Evolutionary conservation across 2,329 filamentous ascomycete species (phyloP).

Genomic region (Arthrobotrys conoides): DNA sequence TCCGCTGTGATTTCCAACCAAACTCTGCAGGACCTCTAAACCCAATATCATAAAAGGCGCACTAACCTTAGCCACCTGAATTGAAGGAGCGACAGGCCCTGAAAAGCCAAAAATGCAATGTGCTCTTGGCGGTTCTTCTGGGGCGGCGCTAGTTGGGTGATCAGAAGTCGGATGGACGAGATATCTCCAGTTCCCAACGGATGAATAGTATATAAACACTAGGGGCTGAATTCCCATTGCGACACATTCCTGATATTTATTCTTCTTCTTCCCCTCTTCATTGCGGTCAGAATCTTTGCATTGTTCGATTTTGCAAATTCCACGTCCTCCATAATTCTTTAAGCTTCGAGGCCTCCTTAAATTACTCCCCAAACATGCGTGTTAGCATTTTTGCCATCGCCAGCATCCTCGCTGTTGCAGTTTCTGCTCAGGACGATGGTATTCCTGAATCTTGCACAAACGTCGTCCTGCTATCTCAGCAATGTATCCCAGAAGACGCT

Average conservation of each 20-base stretch:
- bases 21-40: conserved; percentile 9
- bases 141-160: not conserved
- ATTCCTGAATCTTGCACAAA: conserved; percentile 19
- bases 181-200: conserved; percentile 11
- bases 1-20: not conserved
- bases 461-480: not conserved
- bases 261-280: not conserved
- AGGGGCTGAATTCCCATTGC: conserved; percentile 9
- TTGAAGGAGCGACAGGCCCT: conserved; percentile 36
- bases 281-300: not conserved
- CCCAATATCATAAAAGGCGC: conserved; percentile 38
- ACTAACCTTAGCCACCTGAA: conserved; percentile 37
- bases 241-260: conserved; percentile 4
- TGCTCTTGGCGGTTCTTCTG: conserved; percentile 27
- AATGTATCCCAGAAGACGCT: conserved; percentile 18
- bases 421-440: conserved; percentile 30
- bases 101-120: conserved; percentile 41
- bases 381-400: conserved; percentile 23
- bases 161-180: not conserved
- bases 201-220: conserved; percentile 41
- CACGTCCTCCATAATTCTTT: not conserved
- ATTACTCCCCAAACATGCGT: conserved; percentile 23
- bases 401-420: conserved; percentile 34
- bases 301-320: conserved; percentile 9
- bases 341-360: not conserved